Evolutionary conservation across 108 stramenopile species (phyloP), one percentile per base, ranked within the genome.

Genomic region (Chaetoceros muelleri): DNA sequence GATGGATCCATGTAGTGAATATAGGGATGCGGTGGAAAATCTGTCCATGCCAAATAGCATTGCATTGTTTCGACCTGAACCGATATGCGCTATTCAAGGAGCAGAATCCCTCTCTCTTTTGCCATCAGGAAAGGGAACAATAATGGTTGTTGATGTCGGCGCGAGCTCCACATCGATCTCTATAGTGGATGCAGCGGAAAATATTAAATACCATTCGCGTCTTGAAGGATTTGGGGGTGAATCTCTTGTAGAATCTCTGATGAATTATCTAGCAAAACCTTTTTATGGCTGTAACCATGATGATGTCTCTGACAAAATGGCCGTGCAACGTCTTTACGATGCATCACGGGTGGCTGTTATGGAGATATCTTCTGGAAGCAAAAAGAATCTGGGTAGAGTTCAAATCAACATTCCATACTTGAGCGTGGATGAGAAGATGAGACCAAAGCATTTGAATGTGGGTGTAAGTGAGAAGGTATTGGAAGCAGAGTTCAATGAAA

Each of bases 381-480:
- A 40, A 13, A 40, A 40, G 13, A 40, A 40, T 13, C 23, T 51
- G 16, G 25, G 24, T 24, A 5, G 49, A 16, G 25, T 24, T 26
- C 23, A 26, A 16, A 26, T 51, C 24, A 51, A 51, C 25, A 26
- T 51, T 24, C 49, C 49, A 24, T 51, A 51, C 16, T 16, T 51
- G 10, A 25, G 24, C 10, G 25, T 51, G 5, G 49, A 51, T 16
- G 49, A 51, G 49, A 40, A 40, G 13, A 40, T 40, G 34, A 5
- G 13, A 40, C 49, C 49, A 16, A 51, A 26, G 49, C 49, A 51
- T 51, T 16, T 51, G 16, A 16, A 51, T 16, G 49, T 51, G 5
- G 49, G 25, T 8, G 49, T 51, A 8, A 51, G 24, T 26, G 49
- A 5, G 24, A 10, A 5, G 5, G 49, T 26, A 26, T 26, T 51